Percentiles rank a stretch among this genome's conserved stretches.
These are phyloP conservation scores for Garcia nutans DNA, from an alignment of 345 rosid genomes.

Conservation along the genomic window DNA sequence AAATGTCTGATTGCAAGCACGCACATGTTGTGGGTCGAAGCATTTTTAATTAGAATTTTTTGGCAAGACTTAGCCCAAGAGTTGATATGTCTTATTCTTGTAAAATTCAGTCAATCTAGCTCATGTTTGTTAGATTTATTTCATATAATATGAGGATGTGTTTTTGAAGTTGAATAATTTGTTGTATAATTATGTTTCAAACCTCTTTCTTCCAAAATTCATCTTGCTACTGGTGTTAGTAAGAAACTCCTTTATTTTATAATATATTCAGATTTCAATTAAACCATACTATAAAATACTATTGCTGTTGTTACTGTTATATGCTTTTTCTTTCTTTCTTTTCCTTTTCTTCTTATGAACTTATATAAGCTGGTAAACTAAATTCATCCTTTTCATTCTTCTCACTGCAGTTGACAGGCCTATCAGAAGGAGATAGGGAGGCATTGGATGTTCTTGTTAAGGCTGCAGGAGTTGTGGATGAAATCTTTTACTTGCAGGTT, in stretches of 20 bases:
- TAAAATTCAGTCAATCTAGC: neutral
- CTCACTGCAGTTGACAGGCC: constrained; percentile 65
- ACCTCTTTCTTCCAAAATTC: neutral
- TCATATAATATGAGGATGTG: neutral
- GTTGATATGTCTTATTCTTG: neutral
- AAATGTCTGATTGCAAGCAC: neutral
- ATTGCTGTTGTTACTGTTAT: no score
- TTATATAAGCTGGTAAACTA: neutral
- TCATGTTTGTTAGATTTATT: neutral
- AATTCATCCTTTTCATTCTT: neutral
- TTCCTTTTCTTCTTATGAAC: no score
- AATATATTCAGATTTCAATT: no score
- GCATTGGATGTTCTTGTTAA: constrained; percentile 61
- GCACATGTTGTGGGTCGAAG: neutral
- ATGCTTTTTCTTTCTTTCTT: no score
- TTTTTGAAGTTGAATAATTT: constrained; percentile 1
- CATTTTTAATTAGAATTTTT: neutral
- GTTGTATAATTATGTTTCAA: neutral
- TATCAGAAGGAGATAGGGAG: constrained; percentile 60
- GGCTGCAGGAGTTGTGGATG: constrained; percentile 82
- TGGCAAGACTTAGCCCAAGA: neutral
- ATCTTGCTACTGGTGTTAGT: no score
- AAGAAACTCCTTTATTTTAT: no score
- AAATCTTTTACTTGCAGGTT: constrained; percentile 80
- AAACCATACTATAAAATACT: no score